These are phyloP conservation scores for Aphanomyces euteiches DNA, from an alignment of 352 stramenopile genomes.

Conservation along the genomic window DNA sequence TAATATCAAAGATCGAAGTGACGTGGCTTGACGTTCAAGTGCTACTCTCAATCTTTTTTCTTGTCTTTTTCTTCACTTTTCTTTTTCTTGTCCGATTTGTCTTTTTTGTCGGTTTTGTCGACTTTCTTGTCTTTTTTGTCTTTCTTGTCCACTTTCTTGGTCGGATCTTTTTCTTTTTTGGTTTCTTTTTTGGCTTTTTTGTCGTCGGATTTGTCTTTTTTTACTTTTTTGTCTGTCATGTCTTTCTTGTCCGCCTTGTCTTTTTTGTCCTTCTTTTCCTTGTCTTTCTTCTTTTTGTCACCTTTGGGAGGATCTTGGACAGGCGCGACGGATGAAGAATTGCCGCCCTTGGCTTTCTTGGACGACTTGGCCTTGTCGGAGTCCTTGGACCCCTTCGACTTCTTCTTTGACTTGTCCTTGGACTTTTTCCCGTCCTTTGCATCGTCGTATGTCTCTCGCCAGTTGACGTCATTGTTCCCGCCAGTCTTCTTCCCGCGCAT, in stretches of 20 bases:
- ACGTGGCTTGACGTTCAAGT: conserved; percentile 9
- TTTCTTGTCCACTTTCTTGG: conserved; percentile 35
- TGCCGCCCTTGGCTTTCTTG: conserved; percentile 40
- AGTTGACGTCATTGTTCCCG: conserved; percentile 57
- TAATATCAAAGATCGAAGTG: conserved; percentile 7
- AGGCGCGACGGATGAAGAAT: conserved; percentile 32
- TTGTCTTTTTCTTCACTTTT: conserved; percentile 22
- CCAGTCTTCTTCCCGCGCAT: conserved; percentile 81
- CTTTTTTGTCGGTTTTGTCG: conserved; percentile 30
- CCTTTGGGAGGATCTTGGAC: conserved; percentile 32
- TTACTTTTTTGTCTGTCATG: conserved; percentile 21
- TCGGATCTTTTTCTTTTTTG: conserved; percentile 36
- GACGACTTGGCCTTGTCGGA: conserved; percentile 29
- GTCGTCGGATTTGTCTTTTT: conserved; percentile 27
- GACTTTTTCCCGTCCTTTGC: conserved; percentile 55
- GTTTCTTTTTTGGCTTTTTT: conserved; percentile 34
- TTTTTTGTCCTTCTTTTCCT: conserved; percentile 41
- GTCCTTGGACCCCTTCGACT: conserved; percentile 31
- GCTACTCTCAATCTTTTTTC: conserved; percentile 16
- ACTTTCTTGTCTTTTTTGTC: conserved; percentile 35
- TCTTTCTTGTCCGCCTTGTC: conserved; percentile 40
- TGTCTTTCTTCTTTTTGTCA: conserved; percentile 37
- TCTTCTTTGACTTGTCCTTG: conserved; percentile 51
- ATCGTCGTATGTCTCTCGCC: conserved; percentile 67
- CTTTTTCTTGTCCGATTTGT: conserved; percentile 30